Evolutionary conservation across 805 yeast genomes (phyloP).

Genomic region (Saturnispora galanensis): DNA sequence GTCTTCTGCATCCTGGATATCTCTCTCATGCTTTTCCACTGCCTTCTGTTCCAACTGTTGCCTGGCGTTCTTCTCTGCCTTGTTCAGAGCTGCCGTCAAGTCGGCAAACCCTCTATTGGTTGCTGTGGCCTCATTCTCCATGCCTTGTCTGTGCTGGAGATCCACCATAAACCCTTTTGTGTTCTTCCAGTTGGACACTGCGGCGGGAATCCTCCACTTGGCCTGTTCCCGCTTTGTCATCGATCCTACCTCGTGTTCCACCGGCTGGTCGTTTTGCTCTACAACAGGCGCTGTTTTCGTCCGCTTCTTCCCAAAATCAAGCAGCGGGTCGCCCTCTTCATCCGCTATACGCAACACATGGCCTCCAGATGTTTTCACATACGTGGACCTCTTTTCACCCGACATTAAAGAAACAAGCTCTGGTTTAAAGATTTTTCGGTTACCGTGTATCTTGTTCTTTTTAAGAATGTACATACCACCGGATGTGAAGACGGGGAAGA

Average conservation of each 20-base stretch:
- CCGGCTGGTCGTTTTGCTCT: constrained; percentile 55
- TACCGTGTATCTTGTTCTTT: background rate
- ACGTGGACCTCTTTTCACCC: constrained; percentile 10
- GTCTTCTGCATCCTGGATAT: constrained; percentile 28
- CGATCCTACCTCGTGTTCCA: constrained; percentile 50
- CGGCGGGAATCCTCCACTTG: constrained; percentile 83
- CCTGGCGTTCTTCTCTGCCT: constrained; percentile 54
- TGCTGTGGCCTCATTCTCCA: constrained; percentile 34
- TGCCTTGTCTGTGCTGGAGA: constrained; percentile 55
- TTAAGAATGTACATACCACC: constrained; percentile 26
- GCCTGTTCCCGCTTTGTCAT: constrained; percentile 64
- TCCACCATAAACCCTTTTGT: constrained; percentile 81
- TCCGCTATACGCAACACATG: constrained; percentile 58
- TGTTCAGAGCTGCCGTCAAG: constrained; percentile 61
- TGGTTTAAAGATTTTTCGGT: background rate
- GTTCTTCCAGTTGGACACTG: constrained; percentile 92
- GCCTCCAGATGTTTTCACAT: constrained; percentile 22
- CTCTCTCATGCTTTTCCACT: constrained; percentile 37
- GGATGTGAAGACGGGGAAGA: constrained; percentile 20
- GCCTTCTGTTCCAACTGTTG: constrained; percentile 44
- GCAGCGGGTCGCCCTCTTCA: constrained; percentile 69
- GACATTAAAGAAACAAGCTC: background rate
- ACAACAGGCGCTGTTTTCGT: constrained; percentile 52
- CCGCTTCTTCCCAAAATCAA: constrained; percentile 67
- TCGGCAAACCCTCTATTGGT: constrained; percentile 42